Conservation (phyloP, 371 early-diverging fungal species). For the Haplosporangium sp. region DNA sequence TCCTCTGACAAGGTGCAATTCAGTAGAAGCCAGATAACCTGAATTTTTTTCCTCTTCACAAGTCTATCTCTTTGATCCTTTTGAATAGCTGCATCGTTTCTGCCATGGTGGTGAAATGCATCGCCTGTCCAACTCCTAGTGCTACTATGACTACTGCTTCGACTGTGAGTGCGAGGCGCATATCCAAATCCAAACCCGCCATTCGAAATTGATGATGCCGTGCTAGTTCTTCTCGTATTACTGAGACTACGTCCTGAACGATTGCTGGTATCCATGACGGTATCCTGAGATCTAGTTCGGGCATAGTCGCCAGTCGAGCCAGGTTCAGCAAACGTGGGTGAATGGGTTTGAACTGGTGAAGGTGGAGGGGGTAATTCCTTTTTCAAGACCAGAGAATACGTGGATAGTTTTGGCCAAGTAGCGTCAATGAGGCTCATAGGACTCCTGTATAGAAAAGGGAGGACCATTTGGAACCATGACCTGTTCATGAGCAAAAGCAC, state of each 20-base stretch:
- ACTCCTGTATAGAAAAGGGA: constrained; percentile 48
- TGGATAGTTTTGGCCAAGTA: constrained; percentile 50
- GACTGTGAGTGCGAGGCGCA: constrained; percentile 38
- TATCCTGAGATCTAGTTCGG: constrained; percentile 1
- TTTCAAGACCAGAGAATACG: constrained; percentile 40
- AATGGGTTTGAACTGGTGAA: neutral
- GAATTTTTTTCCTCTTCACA: constrained; percentile 40
- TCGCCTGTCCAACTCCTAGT: constrained; percentile 42
- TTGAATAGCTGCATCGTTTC: constrained; percentile 34
- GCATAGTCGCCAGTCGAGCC: neutral
- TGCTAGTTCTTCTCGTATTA: constrained; percentile 30
- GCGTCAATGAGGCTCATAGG: constrained; percentile 48
- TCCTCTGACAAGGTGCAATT: constrained; percentile 39
- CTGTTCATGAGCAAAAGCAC: constrained; percentile 42
- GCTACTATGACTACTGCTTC: constrained; percentile 54
- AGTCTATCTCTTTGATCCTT: constrained; percentile 42
- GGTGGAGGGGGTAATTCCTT: constrained; percentile 23
- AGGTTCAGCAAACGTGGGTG: neutral
- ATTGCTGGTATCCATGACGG: neutral
- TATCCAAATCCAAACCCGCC: constrained; percentile 27
- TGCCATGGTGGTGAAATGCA: constrained; percentile 34
- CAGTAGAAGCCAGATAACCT: constrained; percentile 45
- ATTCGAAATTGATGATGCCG: constrained; percentile 21
- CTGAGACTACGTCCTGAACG: constrained; percentile 22
- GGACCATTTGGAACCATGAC: constrained; percentile 48